A percentile compares a stretch with the other conserved stretches of the same genome.
Conservation (phyloP, 768 basidiomycete species). For the Leccinum variicolor region DNA sequence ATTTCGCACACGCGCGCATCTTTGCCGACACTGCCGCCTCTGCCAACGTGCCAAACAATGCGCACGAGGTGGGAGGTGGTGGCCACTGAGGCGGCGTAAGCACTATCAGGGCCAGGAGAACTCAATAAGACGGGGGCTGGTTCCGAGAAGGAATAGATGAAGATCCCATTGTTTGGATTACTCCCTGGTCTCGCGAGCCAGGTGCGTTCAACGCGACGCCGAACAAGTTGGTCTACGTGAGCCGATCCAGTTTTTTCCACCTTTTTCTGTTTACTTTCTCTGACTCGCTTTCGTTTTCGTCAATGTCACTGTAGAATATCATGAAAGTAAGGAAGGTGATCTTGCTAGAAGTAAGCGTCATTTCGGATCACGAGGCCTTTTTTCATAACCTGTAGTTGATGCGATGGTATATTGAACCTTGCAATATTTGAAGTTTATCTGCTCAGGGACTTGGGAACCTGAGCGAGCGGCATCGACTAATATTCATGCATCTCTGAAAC, state of each 20-base stretch:
- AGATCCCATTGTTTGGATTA: conserved; percentile 72
- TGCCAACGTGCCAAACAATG: conserved; percentile 1
- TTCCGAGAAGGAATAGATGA: conserved; percentile 34
- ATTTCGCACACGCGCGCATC: conserved; percentile 58
- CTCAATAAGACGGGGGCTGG: conserved; percentile 2
- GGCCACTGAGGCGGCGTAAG: conserved; percentile 2
- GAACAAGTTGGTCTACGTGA: conserved; percentile 81
- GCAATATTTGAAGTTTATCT: not conserved
- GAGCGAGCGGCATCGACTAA: too few relatives aligned
- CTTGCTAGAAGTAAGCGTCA: conserved; percentile 70
- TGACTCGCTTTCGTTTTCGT: conserved; percentile 4
- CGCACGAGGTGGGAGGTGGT: conserved; percentile 1
- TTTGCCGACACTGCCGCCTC: conserved; percentile 41
- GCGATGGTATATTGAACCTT: not conserved
- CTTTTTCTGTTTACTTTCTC: not conserved
- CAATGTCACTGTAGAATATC: conserved; percentile 43
- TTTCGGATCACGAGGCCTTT: conserved; percentile 61
- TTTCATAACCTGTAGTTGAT: conserved; percentile 18
- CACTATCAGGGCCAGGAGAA: conserved; percentile 10
- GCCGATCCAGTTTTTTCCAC: conserved; percentile 29
- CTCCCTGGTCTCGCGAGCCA: conserved; percentile 74
- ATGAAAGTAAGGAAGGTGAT: conserved; percentile 59
- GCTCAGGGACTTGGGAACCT: not conserved
- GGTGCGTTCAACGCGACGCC: conserved; percentile 66
- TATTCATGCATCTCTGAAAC: too few relatives aligned